Evolutionary conservation across 768 basidiomycete species (phyloP), one percentile per base, ranked within the genome.

Genomic region (Cystoderma amianthinum): DNA sequence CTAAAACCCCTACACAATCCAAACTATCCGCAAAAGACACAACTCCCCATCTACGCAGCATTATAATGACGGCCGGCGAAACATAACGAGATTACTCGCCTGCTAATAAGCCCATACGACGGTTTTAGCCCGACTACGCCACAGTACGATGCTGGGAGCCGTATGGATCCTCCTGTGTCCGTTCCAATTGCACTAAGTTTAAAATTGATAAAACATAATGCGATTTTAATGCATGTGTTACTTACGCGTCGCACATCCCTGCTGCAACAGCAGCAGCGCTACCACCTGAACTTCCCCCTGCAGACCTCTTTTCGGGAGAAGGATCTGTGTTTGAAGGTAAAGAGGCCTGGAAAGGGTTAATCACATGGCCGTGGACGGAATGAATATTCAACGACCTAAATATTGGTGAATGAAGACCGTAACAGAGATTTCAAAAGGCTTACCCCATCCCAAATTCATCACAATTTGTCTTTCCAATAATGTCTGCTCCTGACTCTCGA

Each of bases 381-480:
- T 91, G 73, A 4, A 75, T 59, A 56, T 91, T 94, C 46, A 86
- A 64, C 2, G 92, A 97, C 13, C 86, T 90, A 46, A 30, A 49
- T 23, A 41, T 24, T 45, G 39, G 28, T 43, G 28, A 38, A 32
- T 5, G 36, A 5, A 12, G 6, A 24, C 23, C 7, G 38, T 16
- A 4, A 28, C 9, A 35, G 21, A 23, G 42, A 16, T 41, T 22
- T 3, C 6, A 22, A 30, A 5, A 20, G 20, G 36, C 11, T 12
- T 44, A 93, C 85, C 95, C 95, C 95, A 98, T 98, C 1, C 95
- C 95, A 61, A 98, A 98, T 61, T 98, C 94, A 56, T 99, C 95
- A 59, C 91, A 90, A 55, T 95, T 94, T 1, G 93, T 83, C 63
- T 96, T 96, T 1, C 92, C 95, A 2, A 85, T 54, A 9, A 97